A percentile compares a stretch with the other conserved stretches of the same genome.
Evolutionary conservation across 164 flowering plant species (phyloP).

Genomic region (Malania oleifera): DNA sequence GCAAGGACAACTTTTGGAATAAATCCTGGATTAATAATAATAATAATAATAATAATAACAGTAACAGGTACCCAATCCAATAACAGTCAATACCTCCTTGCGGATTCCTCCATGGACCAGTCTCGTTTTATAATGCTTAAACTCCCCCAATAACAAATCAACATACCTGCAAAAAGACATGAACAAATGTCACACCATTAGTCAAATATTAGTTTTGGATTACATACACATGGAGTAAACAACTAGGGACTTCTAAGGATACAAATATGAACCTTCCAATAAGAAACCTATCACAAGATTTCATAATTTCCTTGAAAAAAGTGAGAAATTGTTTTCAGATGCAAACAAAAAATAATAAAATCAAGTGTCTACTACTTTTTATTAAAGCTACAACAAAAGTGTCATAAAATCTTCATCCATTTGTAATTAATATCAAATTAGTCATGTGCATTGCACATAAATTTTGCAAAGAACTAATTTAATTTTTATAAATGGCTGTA

Average conservation of each 20-base stretch:
- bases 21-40: too few species aligned
- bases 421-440: too few species aligned
- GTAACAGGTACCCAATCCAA: neutral
- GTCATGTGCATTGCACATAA: too few species aligned
- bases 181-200: constrained; percentile 1
- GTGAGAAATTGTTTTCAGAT: too few species aligned
- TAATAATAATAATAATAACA: too few species aligned
- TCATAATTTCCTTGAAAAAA: neutral
- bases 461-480: too few species aligned
- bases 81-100: constrained; percentile 59
- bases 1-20: too few species aligned
- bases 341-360: too few species aligned
- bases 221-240: neutral
- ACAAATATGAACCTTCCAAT: neutral
- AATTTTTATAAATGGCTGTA: too few species aligned
- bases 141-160: constrained; percentile 92
- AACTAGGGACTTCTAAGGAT: neutral
- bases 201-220: neutral
- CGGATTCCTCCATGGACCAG: constrained; percentile 83
- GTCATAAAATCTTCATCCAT: too few species aligned
- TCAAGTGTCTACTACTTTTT: too few species aligned
- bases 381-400: too few species aligned
- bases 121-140: constrained; percentile 92
- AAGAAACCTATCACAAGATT: neutral
- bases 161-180: constrained; percentile 61